phyloP scores from a whole-genome alignment of 1,284 basidiomycete genomes.

The Ustilago cynodontis region DNA sequence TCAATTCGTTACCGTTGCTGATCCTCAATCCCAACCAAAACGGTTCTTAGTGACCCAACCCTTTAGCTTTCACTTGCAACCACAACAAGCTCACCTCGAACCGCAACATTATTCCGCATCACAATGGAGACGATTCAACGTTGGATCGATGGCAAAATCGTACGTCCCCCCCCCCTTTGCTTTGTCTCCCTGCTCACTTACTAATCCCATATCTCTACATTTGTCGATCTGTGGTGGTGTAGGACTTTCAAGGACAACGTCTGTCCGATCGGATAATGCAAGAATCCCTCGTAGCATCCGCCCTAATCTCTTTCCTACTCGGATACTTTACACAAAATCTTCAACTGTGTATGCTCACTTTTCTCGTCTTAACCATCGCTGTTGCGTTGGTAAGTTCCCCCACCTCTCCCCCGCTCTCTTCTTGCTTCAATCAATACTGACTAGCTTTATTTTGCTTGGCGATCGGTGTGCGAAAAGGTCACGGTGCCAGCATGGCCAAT shows the following conservation, averaged over 20 bases:
- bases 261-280: constrained; percentile 47
- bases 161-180: constrained; percentile 17
- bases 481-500: constrained; percentile 47
- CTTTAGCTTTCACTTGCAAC: no score
- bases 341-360: constrained; percentile 41
- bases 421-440: no score
- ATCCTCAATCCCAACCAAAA: no score
- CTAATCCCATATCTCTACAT: no score
- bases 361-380: constrained; percentile 10
- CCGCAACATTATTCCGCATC: no score
- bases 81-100: no score
- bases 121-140: constrained; percentile 41
- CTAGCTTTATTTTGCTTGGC: no score
- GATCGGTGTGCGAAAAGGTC: constrained; percentile 13
- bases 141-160: constrained; percentile 45
- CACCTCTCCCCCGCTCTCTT: neutral
- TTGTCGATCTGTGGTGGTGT: neutral
- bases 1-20: no score
- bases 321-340: constrained; percentile 43
- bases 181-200: neutral
- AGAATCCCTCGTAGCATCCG: constrained; percentile 29
- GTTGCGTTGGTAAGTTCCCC: constrained; percentile 28
- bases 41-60: no score
- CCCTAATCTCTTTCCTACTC: constrained; percentile 20
- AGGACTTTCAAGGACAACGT: constrained; percentile 52